Evolutionary conservation across 495 filamentous ascomycete species (phyloP), one percentile per base, ranked within the genome.

Genomic region (Parachaetomium inaequale): DNA sequence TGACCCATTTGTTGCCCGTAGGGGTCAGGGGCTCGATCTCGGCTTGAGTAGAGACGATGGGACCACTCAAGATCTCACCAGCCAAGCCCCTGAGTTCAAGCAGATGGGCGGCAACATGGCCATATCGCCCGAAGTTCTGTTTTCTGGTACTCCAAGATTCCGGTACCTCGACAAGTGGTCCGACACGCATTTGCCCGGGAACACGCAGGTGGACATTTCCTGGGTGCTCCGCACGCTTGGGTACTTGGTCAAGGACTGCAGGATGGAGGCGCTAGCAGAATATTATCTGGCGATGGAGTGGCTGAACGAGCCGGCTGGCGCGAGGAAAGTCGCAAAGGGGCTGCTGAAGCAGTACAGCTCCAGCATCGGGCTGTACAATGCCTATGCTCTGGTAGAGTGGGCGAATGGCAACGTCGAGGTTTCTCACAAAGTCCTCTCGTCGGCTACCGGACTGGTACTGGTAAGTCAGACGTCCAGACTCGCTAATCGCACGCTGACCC

Each of bases 221-320:
- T 91, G 84, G 81, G 71, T 84, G 10, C 73, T 76, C 11, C 73
- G 70, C 42, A 77, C 78, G 5, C 72, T 96, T 11, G 81, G 81
- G 53, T 73, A 81, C 23, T 70, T 96, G 2, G 80, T 85, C 32
- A 62, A 61, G 4, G 31, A 6, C 7, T 66, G 68, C 17, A 66
- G 69, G 25, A 68, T 83, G 46, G 81, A 87, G 46, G 68, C 75
- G 40, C 62, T 96, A 21, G 87, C 85, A 0, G 86, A 91, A 58
- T 92, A 91, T 64, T 78, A 84, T 58, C 76, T 98, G 11, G 86
- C 88, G 2, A 81, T 93, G 61, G 85, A 87, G 58, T 87, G 83
- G 63, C 72, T 74, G 0, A 85, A 85, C 60, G 79, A 84, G 55
- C 75, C 78, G 26, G 63, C 71, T 23, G 72, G 77, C n/a, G 85